Evolutionary conservation across 345 rosid genomes (phyloP).

Genomic region (Sisymbrium irio): DNA sequence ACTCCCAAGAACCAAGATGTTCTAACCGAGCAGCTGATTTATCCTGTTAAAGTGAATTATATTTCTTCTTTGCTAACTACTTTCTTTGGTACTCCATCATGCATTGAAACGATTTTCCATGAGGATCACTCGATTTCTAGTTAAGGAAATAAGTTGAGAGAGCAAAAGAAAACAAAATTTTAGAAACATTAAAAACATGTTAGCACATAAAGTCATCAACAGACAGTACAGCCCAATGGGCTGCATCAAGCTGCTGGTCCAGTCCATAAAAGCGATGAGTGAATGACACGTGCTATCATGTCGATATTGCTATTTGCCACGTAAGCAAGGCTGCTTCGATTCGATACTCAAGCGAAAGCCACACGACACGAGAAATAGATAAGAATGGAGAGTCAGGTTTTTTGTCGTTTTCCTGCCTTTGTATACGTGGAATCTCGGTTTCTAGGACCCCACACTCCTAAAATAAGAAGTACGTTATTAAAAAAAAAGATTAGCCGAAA

Average conservation of each 20-base stretch:
- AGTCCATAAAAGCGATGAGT: background rate
- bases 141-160: background rate
- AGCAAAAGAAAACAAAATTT: background rate
- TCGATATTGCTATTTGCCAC: background rate
- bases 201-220: too few relatives aligned
- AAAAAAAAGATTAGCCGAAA: background rate
- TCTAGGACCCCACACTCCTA: background rate
- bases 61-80: background rate
- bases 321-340: slow-evolving; percentile 15
- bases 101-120: background rate
- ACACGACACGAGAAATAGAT: slow-evolving; percentile 20
- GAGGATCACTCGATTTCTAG: background rate
- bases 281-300: background rate
- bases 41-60: background rate
- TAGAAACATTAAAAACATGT: background rate
- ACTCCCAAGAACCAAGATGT: background rate
- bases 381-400: slow-evolving; percentile 24
- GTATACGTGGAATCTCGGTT: slow-evolving; percentile 23
- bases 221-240: slow-evolving; percentile 1
- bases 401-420: slow-evolving; percentile 2
- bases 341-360: background rate
- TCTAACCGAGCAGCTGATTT: background rate
- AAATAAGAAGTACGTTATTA: background rate
- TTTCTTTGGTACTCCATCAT: background rate
- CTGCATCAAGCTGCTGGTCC: background rate